Conservation (phyloP, 805 yeast species). For the Saccharomycopsis sp. region DNA sequence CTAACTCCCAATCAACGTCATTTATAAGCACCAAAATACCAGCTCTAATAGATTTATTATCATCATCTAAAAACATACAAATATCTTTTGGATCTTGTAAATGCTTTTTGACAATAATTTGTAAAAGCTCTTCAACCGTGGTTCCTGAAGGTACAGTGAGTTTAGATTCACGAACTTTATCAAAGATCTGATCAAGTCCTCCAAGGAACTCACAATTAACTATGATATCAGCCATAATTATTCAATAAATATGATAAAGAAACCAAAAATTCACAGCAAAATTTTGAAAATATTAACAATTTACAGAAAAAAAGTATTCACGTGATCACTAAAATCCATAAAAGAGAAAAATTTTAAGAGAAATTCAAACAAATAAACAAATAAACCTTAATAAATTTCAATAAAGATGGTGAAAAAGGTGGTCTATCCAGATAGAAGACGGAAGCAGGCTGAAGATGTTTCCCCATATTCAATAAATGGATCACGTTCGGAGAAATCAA, state of each 20-base stretch:
- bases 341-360: too few relatives aligned
- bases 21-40: slow-evolving; percentile 87
- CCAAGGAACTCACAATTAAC: slow-evolving; percentile 18
- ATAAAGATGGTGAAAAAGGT: slow-evolving; percentile 15
- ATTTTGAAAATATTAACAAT: too few relatives aligned
- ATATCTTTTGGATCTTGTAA: slow-evolving; percentile 9
- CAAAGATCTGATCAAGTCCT: slow-evolving; percentile 18
- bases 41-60: slow-evolving; percentile 39
- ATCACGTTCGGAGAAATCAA: background rate
- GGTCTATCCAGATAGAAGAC: slow-evolving; percentile 12
- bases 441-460: background rate
- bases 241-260: too few relatives aligned
- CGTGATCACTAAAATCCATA: too few relatives aligned
- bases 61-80: slow-evolving; percentile 18
- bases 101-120: slow-evolving; percentile 11
- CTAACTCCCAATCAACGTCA: slow-evolving; percentile 95
- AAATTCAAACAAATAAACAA: too few relatives aligned
- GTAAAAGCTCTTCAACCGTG: slow-evolving; percentile 10
- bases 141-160: slow-evolving; percentile 7
- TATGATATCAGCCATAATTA: background rate
- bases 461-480: background rate
- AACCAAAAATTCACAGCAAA: too few relatives aligned
- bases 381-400: too few relatives aligned
- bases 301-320: too few relatives aligned
- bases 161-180: slow-evolving; percentile 7